phyloP scores from a whole-genome alignment of 2,329 filamentous ascomycete genomes.

The Calonectria montana region DNA sequence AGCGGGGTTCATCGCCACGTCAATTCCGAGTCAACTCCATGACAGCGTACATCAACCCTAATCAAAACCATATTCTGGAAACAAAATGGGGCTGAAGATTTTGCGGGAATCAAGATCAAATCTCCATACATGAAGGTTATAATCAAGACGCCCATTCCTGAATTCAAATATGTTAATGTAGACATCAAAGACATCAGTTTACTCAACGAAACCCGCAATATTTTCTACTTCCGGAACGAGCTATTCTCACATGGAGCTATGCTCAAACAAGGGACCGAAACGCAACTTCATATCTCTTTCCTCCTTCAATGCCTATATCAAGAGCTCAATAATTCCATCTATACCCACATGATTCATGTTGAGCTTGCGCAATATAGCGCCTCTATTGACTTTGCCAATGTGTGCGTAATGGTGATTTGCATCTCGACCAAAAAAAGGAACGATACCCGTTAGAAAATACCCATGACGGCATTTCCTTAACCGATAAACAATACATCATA shows the following conservation, averaged over 20 bases:
- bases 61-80: neutral
- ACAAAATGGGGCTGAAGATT: neutral
- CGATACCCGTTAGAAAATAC: too few relatives aligned
- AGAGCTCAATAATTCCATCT: neutral
- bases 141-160: neutral
- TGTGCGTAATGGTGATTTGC: neutral
- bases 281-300: neutral
- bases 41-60: neutral
- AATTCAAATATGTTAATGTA: neutral
- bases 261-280: neutral
- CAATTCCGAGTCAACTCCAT: neutral
- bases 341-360: neutral
- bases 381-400: neutral
- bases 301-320: neutral
- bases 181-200: neutral
- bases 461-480: neutral
- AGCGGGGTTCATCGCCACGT: neutral
- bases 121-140: neutral
- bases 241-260: neutral
- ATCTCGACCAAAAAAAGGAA: neutral
- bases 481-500: neutral
- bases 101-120: neutral
- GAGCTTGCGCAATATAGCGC: neutral
- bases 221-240: neutral
- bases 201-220: neutral